Evolutionary conservation across 1,284 basidiomycete species (phyloP), one percentile per base, ranked within the genome.

Genomic region (Microbotryomycetes sp.): DNA sequence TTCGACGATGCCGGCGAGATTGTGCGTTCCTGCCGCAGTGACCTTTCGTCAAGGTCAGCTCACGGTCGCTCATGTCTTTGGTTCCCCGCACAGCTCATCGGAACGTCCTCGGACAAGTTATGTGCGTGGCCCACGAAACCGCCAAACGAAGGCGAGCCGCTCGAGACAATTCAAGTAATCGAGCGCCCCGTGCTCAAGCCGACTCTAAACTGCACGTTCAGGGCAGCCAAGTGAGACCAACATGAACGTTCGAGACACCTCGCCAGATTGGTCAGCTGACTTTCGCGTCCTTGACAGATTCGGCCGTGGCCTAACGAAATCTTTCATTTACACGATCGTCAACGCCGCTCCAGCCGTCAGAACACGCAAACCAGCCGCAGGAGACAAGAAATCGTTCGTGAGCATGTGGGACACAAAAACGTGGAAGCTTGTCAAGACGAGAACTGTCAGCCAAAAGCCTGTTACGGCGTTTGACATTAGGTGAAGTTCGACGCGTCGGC

Each of bases 401-500:
- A 60, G 50, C 14, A 23, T 65, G 42, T 72, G 71, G 61, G 75
- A 76, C 57, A 49, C 76, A 28, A 70, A 71, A 3, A 72, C 74
- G 48, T 79, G 79, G 78, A 75, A 74, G 56, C 68, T 79, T 1
- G 56, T 74, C 14, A 71, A 70, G 22, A 74, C 76, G 62, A 70
- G 78, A 36, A 77, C 77, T 46, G 73, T 92, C 6, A 84, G 86
- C 22, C 85, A 87, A 65, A 85, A 86, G 68, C 86, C 87, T 15
- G 74, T 93, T 42, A 94, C 92, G 3, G 87, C 86, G 68, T 87
- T 96, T 73, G 89, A 92, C 72, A 77, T 92, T 54, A 92, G 89
- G 89, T 88, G 64, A 63, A 79, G 68, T 28, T 29, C 6, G 4
- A 16, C 6, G 15, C 15, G 29, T 29, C 30, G 6, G 9, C 28